phyloP scores from a whole-genome alignment of 1,284 basidiomycete genomes.

The Melanopsichium pennsylvanicum region DNA sequence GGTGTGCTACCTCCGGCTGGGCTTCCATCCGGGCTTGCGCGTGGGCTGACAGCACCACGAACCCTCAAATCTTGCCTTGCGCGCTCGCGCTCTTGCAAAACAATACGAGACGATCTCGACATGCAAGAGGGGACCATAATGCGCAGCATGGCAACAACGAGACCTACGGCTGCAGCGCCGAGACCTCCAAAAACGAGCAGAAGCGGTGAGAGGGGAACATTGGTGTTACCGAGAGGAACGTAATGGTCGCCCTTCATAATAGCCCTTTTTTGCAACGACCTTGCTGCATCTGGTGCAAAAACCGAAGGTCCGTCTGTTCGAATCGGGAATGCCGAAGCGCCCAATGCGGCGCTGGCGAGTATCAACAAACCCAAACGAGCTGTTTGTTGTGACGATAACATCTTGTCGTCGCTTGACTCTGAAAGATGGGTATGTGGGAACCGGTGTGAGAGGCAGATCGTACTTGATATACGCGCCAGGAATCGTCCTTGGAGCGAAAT shows the following conservation, averaged over 20 bases:
- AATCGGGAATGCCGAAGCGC: constrained; percentile 16
- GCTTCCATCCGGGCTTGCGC: constrained; percentile 23
- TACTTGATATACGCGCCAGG: too few relatives aligned
- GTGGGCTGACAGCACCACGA: constrained; percentile 30
- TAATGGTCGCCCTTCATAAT: constrained; percentile 51
- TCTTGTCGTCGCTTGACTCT: neutral
- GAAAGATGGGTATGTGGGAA: neutral
- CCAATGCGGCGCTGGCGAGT: constrained; percentile 16
- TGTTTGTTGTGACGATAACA: neutral
- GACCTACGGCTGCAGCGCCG: constrained; percentile 16
- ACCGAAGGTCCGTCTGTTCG: constrained; percentile 25
- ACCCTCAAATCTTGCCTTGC: constrained; percentile 39
- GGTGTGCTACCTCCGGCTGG: constrained; percentile 29
- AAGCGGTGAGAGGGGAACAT: constrained; percentile 31
- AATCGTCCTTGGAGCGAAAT: too few relatives aligned
- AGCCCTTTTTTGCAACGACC: constrained; percentile 32
- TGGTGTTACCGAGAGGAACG: constrained; percentile 33
- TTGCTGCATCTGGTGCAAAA: constrained; percentile 15
- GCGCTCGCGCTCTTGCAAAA: constrained; percentile 37
- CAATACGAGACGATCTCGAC: constrained; percentile 33
- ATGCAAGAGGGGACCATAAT: constrained; percentile 27
- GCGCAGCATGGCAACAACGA: constrained; percentile 24
- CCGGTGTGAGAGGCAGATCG: neutral
- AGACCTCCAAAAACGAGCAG: constrained; percentile 36
- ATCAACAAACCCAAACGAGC: constrained; percentile 11